A percentile compares a stretch with the other conserved stretches of the same genome.
phyloP scores from a whole-genome alignment of 352 stramenopile species.

The Pythium aphanidermatum region DNA sequence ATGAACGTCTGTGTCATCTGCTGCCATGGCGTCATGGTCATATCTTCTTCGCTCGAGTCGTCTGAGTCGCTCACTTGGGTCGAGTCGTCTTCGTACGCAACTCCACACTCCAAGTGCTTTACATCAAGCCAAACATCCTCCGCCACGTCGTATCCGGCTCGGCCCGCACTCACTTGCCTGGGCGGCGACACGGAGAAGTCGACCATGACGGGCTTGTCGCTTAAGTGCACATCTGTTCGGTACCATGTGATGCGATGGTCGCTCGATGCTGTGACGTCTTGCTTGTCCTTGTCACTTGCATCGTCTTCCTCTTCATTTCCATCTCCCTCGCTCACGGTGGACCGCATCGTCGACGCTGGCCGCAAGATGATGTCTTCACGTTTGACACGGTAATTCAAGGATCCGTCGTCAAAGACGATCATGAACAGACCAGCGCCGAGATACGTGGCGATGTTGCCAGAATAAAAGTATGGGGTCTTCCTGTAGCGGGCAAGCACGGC shows the following conservation, averaged over 20 bases:
- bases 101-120: slow-evolving; percentile 68
- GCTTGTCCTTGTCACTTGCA: not conserved
- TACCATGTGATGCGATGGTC: slow-evolving; percentile 21
- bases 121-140: slow-evolving; percentile 40
- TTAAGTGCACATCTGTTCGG: slow-evolving; percentile 18
- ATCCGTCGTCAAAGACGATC: slow-evolving; percentile 74
- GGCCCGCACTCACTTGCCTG: slow-evolving; percentile 13
- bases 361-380: slow-evolving; percentile 61
- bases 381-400: slow-evolving; percentile 59
- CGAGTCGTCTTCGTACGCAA: slow-evolving; percentile 72
- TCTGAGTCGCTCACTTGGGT: slow-evolving; percentile 82
- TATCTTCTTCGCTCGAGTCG: slow-evolving; percentile 68
- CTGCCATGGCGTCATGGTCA: slow-evolving; percentile 77
- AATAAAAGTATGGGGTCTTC: slow-evolving; percentile 72
- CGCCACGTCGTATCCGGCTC: slow-evolving; percentile 15
- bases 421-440: slow-evolving; percentile 63
- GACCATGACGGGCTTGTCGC: slow-evolving; percentile 27
- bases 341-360: not conserved
- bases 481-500: slow-evolving; percentile 60
- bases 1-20: slow-evolving; percentile 81
- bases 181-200: slow-evolving; percentile 26
- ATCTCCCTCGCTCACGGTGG: not conserved
- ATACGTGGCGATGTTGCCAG: slow-evolving; percentile 72
- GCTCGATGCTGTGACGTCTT: not conserved
- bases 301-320: not conserved